A percentile compares a stretch with the other conserved stretches of the same genome.
Conservation (phyloP, 2,329 filamentous ascomycete species). For the Capronia epimyces region DNA sequence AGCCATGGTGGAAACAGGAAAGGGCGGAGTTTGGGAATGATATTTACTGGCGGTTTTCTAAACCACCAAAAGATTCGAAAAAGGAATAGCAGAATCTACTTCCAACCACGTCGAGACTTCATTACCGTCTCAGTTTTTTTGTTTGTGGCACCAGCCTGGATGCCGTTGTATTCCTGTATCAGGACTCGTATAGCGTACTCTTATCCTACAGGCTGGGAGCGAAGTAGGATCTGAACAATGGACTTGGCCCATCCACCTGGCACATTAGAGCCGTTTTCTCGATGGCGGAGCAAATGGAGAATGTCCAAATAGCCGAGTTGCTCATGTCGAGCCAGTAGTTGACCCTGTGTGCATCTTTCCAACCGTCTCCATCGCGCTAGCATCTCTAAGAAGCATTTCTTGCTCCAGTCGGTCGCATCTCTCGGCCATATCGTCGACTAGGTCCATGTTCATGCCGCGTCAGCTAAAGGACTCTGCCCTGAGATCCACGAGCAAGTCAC, state of each 20-base stretch:
- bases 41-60: neutral
- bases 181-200: too few relatives aligned
- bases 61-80: neutral
- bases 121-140: too few relatives aligned
- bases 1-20: slow-evolving; percentile 24
- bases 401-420: slow-evolving; percentile 30
- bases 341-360: slow-evolving; percentile 8
- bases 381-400: slow-evolving; percentile 27
- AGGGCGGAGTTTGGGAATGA: neutral
- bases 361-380: slow-evolving; percentile 12
- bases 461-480: neutral
- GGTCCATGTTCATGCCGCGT: neutral
- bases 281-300: too few relatives aligned
- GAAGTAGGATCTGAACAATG: neutral
- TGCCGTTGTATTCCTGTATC: too few relatives aligned
- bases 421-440: slow-evolving; percentile 31
- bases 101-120: too few relatives aligned
- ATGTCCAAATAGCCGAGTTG: neutral
- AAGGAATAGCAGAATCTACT: too few relatives aligned
- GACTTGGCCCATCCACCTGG: neutral
- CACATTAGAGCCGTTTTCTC: too few relatives aligned
- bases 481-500: neutral
- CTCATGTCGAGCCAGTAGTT: slow-evolving; percentile 12
- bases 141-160: too few relatives aligned
- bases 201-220: too few relatives aligned